Evolutionary conservation across 306 rosid genomes (phyloP), one percentile per base, ranked within the genome.

Genomic region (Vachellia collinsii): DNA sequence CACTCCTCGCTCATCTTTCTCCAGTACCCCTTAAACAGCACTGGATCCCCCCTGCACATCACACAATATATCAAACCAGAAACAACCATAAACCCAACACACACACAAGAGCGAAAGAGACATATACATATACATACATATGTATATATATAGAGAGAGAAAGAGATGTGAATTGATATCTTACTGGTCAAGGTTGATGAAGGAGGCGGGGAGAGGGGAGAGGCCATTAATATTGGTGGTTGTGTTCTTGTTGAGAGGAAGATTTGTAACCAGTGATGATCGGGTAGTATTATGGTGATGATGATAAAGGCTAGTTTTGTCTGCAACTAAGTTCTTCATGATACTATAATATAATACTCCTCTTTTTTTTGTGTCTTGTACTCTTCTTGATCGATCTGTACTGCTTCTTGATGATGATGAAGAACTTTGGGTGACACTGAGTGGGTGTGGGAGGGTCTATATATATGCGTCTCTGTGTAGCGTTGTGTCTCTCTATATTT

Each of bases 1-100:
- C 97, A 83, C 12, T 85, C 83, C 34, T 92, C 94, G 6, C 85
- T 83, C 85, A 51, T 74, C 73, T 79, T 84, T 75, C 16, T 85
- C 98, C 98, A 92, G 36, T 80, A 94, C 8, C 80, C 2, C 38
- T 42, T 79, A 3, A 79, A 92, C 70, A 81, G 75, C 74, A 62
- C 16, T 8, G 97, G 97, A 74, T 92, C 93, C 25, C 97, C 99
- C 41, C 97, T 94, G 86, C 37, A 23, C 13, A 13, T 47, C 19
- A 47, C 53, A 1, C 56, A 16, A 4, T n/a, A 16, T 7, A n/a
- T 7, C 59, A 56, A 56, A 56, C 1, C 1, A 56, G 1, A 54
- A 54, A 8, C 11, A 56, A 19, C 25, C 8, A 54, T 58, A 58
- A 58, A 58, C 6, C 3, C 3, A 20, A 58, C 11, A 19, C 7